Conservation (phyloP, 176 grass and related monocot genomes). For the Rhipidocladum racemiflorum region DNA sequence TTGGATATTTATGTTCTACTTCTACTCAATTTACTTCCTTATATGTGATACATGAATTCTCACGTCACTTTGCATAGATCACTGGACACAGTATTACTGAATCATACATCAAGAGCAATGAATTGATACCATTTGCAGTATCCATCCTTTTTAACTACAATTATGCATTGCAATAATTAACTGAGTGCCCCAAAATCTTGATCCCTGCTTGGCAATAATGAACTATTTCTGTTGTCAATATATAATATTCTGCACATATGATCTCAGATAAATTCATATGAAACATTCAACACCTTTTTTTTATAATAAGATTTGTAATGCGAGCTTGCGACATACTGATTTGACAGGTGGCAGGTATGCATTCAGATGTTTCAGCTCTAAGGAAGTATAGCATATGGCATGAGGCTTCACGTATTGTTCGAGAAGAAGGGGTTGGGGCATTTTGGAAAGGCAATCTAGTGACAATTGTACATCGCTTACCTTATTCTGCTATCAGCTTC, state of each 20-base stretch:
- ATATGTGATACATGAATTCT: neutral
- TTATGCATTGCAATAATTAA: neutral
- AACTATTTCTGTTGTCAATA: neutral
- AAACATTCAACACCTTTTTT: neutral
- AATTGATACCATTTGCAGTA: neutral
- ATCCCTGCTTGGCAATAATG: neutral
- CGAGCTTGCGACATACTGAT: constrained; percentile 16
- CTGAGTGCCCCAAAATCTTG: neutral
- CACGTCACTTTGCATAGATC: neutral
- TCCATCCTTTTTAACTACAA: neutral
- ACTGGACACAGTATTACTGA: neutral
- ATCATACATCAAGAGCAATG: neutral
- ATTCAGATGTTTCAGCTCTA: constrained; percentile 66
- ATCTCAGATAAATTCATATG: neutral
- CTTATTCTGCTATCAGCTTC: constrained; percentile 92
- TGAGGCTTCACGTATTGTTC: constrained; percentile 73
- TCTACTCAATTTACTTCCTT: neutral
- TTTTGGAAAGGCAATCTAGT: constrained; percentile 97
- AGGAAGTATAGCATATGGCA: constrained; percentile 70
- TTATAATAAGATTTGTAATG: constrained; percentile 1
- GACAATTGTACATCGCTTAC: constrained; percentile 82
- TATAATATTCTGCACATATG: neutral
- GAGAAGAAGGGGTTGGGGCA: constrained; percentile 80
- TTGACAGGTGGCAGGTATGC: constrained; percentile 88
- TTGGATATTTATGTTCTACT: neutral